These are phyloP conservation scores for Coemansia sp. DNA, from an alignment of 192 early-diverging fungal genomes.

Conservation along the genomic window DNA sequence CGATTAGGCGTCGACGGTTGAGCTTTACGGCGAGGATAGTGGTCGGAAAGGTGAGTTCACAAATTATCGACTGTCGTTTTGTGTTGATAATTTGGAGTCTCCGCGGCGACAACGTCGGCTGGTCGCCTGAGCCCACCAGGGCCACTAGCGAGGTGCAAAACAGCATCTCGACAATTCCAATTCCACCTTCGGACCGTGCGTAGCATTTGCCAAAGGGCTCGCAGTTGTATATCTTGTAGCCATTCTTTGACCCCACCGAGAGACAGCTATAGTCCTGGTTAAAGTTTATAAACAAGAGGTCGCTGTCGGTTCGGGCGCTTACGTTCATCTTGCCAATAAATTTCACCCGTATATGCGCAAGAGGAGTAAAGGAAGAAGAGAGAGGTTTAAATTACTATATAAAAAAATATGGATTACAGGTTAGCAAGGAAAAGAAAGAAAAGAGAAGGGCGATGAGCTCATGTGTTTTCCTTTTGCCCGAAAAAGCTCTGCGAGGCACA, in stretches of 20 bases:
- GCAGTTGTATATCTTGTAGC: constrained; percentile 97
- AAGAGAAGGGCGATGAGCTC: not conserved
- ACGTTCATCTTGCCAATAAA: constrained; percentile 63
- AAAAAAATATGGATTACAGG: not conserved
- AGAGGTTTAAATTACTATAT: not conserved
- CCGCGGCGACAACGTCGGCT: constrained; percentile 83
- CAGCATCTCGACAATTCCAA: constrained; percentile 96
- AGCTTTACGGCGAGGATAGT: constrained; percentile 94
- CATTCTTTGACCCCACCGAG: constrained; percentile 78
- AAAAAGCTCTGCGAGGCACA: not conserved
- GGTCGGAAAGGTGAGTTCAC: constrained; percentile 94
- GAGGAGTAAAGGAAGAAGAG: not conserved
- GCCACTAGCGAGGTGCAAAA: constrained; percentile 97
- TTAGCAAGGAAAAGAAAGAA: constrained; percentile 11
- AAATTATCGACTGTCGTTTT: constrained; percentile 97
- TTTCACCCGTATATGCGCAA: not conserved
- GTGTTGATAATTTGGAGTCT: constrained; percentile 96
- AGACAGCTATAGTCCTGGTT: constrained; percentile 91
- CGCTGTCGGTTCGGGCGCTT: constrained; percentile 62
- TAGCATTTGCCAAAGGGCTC: constrained; percentile 97
- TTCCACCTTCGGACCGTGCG: constrained; percentile 85
- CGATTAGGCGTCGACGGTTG: constrained; percentile 91
- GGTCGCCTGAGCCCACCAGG: constrained; percentile 91
- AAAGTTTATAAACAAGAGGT: constrained; percentile 80
- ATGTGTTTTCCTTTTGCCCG: not conserved